phyloP scores from a whole-genome alignment of 2,329 filamentous ascomycete species.

The Graphilbum ipis-grandicollis region DNA sequence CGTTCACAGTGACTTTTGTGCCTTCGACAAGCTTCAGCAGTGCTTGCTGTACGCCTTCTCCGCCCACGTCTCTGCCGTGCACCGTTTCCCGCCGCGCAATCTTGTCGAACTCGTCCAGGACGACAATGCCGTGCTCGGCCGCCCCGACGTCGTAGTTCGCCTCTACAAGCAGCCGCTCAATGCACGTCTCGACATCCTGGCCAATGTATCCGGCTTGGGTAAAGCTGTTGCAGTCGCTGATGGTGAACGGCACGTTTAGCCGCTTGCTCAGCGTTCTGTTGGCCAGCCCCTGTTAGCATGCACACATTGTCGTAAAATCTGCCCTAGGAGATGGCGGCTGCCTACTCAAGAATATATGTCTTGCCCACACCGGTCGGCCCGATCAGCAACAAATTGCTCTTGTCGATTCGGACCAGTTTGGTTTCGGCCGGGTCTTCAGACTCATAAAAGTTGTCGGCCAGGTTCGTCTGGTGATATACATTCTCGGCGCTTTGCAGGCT shows the following conservation, averaged over 20 bases:
- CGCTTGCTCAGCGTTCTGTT: constrained; percentile 72
- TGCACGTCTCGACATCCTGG: constrained; percentile 91
- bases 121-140: constrained; percentile 83
- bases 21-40: constrained; percentile 92
- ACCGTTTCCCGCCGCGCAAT: constrained; percentile 76
- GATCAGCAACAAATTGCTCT: constrained; percentile 82
- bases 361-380: constrained; percentile 93
- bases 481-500: constrained; percentile 21
- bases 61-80: constrained; percentile 85
- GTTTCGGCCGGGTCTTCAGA: constrained; percentile 26
- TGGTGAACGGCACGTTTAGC: constrained; percentile 88
- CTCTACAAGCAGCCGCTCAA: constrained; percentile 77
- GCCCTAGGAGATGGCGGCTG: no score
- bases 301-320: no score
- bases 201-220: constrained; percentile 96
- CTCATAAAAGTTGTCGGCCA: constrained; percentile 26
- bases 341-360: constrained; percentile 71
- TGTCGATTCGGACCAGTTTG: constrained; percentile 61
- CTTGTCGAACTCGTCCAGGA: constrained; percentile 94
- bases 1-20: constrained; percentile 79
- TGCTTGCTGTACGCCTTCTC: constrained; percentile 92
- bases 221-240: constrained; percentile 89
- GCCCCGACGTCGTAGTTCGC: constrained; percentile 75
- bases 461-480: constrained; percentile 9
- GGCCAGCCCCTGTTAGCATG: neutral